Conservation (phyloP, 2,329 filamentous ascomycete species). For the Stagonosporopsis chrysanthemi region DNA sequence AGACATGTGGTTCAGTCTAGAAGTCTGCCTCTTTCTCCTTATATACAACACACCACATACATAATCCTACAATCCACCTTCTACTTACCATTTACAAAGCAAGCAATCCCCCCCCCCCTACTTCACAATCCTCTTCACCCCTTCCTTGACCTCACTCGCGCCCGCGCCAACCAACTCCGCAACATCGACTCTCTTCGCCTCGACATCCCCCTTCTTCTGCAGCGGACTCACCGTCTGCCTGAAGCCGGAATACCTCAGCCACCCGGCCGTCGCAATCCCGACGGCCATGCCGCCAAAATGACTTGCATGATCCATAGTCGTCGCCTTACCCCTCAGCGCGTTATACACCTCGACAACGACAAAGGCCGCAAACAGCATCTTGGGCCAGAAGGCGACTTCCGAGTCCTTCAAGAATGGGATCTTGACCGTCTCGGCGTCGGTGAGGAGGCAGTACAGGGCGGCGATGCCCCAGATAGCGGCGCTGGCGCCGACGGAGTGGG, state of each 20-base stretch:
- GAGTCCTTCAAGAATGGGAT: constrained; percentile 42
- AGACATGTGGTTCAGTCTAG: too few relatives aligned
- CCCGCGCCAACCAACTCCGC: constrained; percentile 35
- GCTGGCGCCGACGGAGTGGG: constrained; percentile 43
- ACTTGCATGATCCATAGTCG: constrained; percentile 45
- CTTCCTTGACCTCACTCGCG: constrained; percentile 46
- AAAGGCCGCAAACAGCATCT: constrained; percentile 39
- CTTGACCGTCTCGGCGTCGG: constrained; percentile 40
- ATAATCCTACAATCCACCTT: constrained; percentile 1
- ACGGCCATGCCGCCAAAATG: constrained; percentile 47
- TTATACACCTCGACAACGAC: constrained; percentile 34
- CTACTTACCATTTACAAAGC: neutral
- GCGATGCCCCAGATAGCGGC: constrained; percentile 47
- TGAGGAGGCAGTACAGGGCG: constrained; percentile 41
- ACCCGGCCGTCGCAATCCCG: constrained; percentile 36
- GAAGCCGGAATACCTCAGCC: constrained; percentile 37
- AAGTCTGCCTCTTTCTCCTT: too few relatives aligned
- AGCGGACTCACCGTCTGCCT: neutral
- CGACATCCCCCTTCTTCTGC: constrained; percentile 12
- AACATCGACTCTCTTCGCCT: constrained; percentile 33
- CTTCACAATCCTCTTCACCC: constrained; percentile 39
- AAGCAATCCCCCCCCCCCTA: neutral
- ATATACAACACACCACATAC: neutral
- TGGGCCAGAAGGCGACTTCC: constrained; percentile 41
- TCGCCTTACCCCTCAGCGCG: constrained; percentile 20